phyloP scores from a whole-genome alignment of 1,284 basidiomycete genomes.

The Hemileia vastatrix region DNA sequence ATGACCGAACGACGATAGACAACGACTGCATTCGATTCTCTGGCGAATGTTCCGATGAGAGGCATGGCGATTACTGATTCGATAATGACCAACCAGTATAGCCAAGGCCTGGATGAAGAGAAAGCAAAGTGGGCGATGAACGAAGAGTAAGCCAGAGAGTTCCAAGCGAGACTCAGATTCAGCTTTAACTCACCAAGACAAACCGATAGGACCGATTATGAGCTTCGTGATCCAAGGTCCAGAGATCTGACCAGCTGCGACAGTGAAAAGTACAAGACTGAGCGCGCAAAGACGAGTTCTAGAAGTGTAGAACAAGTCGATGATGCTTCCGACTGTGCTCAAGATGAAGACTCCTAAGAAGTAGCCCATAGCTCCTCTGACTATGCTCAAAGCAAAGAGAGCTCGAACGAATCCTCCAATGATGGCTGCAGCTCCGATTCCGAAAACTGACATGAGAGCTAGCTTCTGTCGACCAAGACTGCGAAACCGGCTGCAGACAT shows the following conservation, averaged over 20 bases:
- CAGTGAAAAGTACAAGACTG: conserved; percentile 16
- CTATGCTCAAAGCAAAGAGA: conserved; percentile 16
- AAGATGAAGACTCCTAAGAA: conserved; percentile 25
- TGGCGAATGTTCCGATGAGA: conserved; percentile 23
- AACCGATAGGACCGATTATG: neutral
- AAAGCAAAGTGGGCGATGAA: neutral
- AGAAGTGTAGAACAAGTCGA: conserved; percentile 29
- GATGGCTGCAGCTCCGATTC: conserved; percentile 23
- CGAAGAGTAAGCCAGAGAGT: neutral
- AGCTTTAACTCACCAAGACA: neutral
- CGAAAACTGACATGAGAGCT: conserved; percentile 22
- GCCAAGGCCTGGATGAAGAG: conserved; percentile 28
- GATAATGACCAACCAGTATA: conserved; percentile 29
- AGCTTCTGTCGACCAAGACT: conserved; percentile 25
- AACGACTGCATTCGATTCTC: conserved; percentile 25
- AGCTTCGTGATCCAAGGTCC: conserved; percentile 31
- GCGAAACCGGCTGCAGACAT: conserved; percentile 26
- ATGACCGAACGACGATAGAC: conserved; percentile 27
- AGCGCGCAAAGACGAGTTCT: conserved; percentile 23
- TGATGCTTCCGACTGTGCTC: conserved; percentile 23
- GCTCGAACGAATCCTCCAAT: conserved; percentile 28
- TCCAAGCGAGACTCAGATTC: conserved; percentile 4
- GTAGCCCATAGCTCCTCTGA: conserved; percentile 23
- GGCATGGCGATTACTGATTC: conserved; percentile 26
- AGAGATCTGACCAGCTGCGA: conserved; percentile 24